These are phyloP conservation scores for Pestalotiopsis sp. DNA, from an alignment of 2,329 filamentous ascomycete genomes.

Conservation along the genomic window DNA sequence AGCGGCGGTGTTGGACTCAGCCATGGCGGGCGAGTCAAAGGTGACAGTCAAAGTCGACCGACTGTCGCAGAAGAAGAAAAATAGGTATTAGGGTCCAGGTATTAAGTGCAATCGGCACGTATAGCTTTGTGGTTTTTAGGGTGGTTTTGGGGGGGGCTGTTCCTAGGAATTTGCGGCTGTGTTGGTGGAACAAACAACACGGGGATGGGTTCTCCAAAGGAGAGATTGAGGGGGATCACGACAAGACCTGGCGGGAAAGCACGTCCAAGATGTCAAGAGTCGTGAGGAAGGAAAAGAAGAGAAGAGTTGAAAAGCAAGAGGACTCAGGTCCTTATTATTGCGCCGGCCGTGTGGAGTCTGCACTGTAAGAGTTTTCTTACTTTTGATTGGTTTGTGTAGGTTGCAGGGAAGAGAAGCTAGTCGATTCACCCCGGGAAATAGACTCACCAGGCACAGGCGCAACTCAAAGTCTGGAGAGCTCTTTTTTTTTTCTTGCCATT, in stretches of 20 bases:
- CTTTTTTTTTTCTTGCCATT: neutral
- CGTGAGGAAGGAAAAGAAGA: constrained; percentile 13
- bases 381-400: neutral
- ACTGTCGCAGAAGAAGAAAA: constrained; percentile 11
- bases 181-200: constrained; percentile 4
- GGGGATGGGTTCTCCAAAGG: constrained; percentile 1
- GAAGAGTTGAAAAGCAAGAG: neutral
- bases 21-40: constrained; percentile 45
- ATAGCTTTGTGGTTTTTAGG: neutral
- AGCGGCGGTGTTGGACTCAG: constrained; percentile 54
- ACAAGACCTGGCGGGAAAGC: constrained; percentile 10
- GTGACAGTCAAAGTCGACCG: constrained; percentile 14
- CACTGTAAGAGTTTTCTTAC: constrained; percentile 7
- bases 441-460: constrained; percentile 4
- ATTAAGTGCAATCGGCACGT: constrained; percentile 5
- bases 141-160: neutral
- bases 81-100: constrained; percentile 3
- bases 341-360: constrained; percentile 14
- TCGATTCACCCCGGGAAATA: constrained; percentile 2
- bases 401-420: constrained; percentile 1
- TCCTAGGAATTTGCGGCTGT: constrained; percentile 6
- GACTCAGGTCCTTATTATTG: neutral
- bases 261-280: constrained; percentile 10
- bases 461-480: neutral
- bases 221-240: constrained; percentile 12